These are phyloP conservation scores for Podospora bellae-mahoneyi DNA, from an alignment of 495 filamentous ascomycete genomes.

Conservation along the genomic window DNA sequence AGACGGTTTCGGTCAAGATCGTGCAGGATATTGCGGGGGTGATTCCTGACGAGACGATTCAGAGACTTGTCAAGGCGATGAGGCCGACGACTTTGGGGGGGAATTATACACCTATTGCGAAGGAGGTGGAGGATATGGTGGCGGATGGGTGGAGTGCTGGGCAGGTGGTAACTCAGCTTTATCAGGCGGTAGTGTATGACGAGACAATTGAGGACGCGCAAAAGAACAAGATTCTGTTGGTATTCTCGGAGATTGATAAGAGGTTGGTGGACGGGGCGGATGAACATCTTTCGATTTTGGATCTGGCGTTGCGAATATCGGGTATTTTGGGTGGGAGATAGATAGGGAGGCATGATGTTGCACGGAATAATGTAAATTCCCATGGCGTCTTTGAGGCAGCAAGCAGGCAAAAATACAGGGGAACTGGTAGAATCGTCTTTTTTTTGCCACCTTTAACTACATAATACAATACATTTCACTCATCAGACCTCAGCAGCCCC, in stretches of 20 bases:
- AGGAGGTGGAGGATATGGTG: conserved; percentile 80
- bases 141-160: conserved; percentile 98
- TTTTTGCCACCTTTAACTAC: not conserved
- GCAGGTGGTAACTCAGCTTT: conserved; percentile 79
- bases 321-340: conserved; percentile 59
- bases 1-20: conserved; percentile 65
- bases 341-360: conserved; percentile 9
- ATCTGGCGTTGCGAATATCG: conserved; percentile 75
- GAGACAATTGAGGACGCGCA: conserved; percentile 76
- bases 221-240: conserved; percentile 84
- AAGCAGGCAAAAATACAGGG: not conserved
- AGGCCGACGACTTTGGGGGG: conserved; percentile 62
- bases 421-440: not conserved
- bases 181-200: conserved; percentile 76
- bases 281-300: conserved; percentile 86
- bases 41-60: conserved; percentile 71
- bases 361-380: conserved; percentile 13
- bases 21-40: conserved; percentile 97
- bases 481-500: conserved; percentile 36
- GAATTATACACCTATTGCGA: conserved; percentile 69
- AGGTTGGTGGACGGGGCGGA: conserved; percentile 95
- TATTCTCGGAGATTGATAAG: conserved; percentile 93
- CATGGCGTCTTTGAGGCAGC: not conserved
- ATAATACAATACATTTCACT: not conserved
- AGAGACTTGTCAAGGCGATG: conserved; percentile 69